Evolutionary conservation across 2,329 filamentous ascomycete genomes (phyloP), one percentile per base, ranked within the genome.

Genomic region (Clarireedia paspali): DNA sequence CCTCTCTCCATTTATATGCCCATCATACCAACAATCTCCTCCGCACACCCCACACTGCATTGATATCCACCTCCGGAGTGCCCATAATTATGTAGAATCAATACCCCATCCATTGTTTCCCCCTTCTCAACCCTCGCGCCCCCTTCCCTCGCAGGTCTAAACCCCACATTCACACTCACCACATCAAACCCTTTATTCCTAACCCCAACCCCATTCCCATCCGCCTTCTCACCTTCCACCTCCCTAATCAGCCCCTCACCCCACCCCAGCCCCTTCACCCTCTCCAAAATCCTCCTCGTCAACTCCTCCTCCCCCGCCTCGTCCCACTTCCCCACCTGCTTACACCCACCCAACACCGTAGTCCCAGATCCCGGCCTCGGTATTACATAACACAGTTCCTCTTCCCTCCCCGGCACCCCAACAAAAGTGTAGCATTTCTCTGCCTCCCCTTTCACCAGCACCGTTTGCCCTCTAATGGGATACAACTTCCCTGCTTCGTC

Each of bases 71-170:
- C 74, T 2, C 74, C 74, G 36, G 69, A 71, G 70, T 77, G 73
- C 7, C 75, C 75, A 70, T 77, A 77, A 50, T 70, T 67, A 70
- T 77, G 75, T 40, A 76, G 67, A 3, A 76, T 65, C 53, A 60
- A 63, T 60, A 60, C 59, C 2, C 61, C 66, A 9, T 68, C 64
- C 5, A 57, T 17, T 7, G 62, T 63, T 58, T 59, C 50, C 17
- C 24, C 30, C 14, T n/a, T 30, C 45, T 47, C 74, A n/a, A 75
- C 64, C 60, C 74, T 72, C 50, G 69, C 63, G 3, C 74, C 74
- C 10, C 64, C 5, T 47, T 59, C 26, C n/a, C 59, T 55, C 39
- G 53, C 59, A 4, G 59, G 59, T 30, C 59, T 50, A 24, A 57
- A 60, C 3, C 59, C 59, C 9, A 60, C 57, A n/a, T 56, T 47